Base-by-base conservation (phyloP, 169 alveolate species). In the Eimeria falciformis region DNA sequence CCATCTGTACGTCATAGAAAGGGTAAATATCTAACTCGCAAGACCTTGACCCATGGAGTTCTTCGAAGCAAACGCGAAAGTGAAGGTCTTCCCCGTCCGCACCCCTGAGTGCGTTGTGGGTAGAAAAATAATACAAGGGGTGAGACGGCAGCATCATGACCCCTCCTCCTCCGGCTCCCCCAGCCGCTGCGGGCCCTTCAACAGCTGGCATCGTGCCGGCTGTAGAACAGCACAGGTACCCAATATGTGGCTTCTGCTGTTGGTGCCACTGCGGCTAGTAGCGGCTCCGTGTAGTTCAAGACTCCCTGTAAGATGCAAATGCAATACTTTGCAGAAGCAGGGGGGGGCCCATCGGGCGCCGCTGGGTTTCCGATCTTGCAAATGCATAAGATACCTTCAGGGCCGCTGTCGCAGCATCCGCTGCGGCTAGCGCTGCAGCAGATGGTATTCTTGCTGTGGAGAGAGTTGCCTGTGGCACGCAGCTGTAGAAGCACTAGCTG, bases 1-100 rank as follows among this genome's bases (percentile, higher is more conserved):
- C 95, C 97, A 95, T 95, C 86, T 96, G 97, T 5, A 96, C 96
- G 93, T 97, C 98, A 94, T 96, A 96, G 93, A 97, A 97, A 27
- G 98, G 98, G 91, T 95, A 97, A 29, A 97, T 95, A 50, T 88
- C 81, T 5, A 88, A 46, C 23, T 88, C 83, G 93, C 93, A 88
- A 27, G 66, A 69, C 23, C 93, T 66, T 37, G 62, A 69, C 29
- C 93, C 93, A 33, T 88, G 93, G n/a, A 88, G 93, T 21, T 88
- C 93, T 21, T 53, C 93, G 81, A 88, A 88, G 71, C 87, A 69
- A 40, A 88, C 93, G 3, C 87, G 79, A 33, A 88, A 88, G 43
- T 69, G 71, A 43, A 69, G 23, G n/a, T 88, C 93, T 2, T 56
- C 88, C n/a, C 93, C 93, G 21, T 88, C 93, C 0, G 88, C 86